Evolutionary conservation across 148 eudicot species (phyloP).

Genomic region (Amaranthus cruentus): DNA sequence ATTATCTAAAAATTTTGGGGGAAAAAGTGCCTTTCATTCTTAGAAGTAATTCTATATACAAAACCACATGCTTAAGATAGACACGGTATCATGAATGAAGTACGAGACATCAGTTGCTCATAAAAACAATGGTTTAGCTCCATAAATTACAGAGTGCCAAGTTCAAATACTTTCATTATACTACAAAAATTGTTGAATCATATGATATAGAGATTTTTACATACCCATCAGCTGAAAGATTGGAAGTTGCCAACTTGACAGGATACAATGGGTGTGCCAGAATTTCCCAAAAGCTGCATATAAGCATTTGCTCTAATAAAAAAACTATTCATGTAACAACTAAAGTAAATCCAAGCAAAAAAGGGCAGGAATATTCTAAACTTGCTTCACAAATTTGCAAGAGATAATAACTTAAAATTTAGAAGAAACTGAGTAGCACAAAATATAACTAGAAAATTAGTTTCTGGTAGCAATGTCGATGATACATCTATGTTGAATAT

Average conservation of each 20-base stretch:
- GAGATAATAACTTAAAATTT: too few relatives aligned
- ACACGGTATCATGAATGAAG: too few relatives aligned
- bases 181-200: background rate
- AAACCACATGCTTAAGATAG: background rate
- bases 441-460: background rate
- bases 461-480: background rate
- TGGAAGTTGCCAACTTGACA: conserved; percentile 56
- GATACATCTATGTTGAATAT: too few relatives aligned
- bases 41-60: too few relatives aligned
- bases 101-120: background rate
- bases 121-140: too few relatives aligned
- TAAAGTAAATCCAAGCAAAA: conserved; percentile 1
- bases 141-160: background rate
- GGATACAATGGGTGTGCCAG: conserved; percentile 62
- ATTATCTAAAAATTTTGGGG: too few relatives aligned
- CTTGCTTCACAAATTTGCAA: too few relatives aligned
- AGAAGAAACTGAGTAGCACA: background rate
- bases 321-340: background rate
- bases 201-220: conserved; percentile 16
- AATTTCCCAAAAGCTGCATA: conserved; percentile 71
- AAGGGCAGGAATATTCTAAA: too few relatives aligned
- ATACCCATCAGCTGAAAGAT: conserved; percentile 67
- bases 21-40: too few relatives aligned
- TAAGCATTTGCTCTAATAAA: conserved; percentile 7
- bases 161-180: background rate